These are phyloP conservation scores for Neonectria faginata DNA, from an alignment of 2,329 filamentous ascomycete species.

Conservation along the genomic window DNA sequence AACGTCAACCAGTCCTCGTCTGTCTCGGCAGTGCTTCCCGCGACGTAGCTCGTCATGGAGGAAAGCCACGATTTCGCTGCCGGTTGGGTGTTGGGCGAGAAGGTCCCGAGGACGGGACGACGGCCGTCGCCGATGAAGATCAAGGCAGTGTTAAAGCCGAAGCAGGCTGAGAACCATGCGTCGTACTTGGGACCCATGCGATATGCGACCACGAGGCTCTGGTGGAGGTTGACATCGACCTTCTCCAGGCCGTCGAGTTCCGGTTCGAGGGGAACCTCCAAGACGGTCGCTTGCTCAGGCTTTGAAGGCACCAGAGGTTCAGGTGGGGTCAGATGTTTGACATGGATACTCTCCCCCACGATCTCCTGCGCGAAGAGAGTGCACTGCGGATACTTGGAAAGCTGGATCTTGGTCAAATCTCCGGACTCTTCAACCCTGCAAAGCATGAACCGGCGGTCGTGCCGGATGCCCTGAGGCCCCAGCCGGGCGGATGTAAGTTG, in stretches of 20 bases:
- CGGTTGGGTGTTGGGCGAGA: slow-evolving; percentile 51
- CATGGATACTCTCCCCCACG: slow-evolving; percentile 52
- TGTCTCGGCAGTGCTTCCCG: slow-evolving; percentile 24
- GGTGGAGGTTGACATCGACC: slow-evolving; percentile 69
- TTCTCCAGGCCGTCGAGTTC: slow-evolving; percentile 57
- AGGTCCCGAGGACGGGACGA: slow-evolving; percentile 71
- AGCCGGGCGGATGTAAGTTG: slow-evolving; percentile 65
- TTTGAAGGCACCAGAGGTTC: slow-evolving; percentile 54
- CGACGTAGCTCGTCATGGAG: slow-evolving; percentile 50
- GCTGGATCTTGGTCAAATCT: slow-evolving; percentile 68
- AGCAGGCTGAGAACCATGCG: slow-evolving; percentile 74
- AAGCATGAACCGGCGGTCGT: slow-evolving; percentile 80
- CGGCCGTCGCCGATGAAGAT: slow-evolving; percentile 73
- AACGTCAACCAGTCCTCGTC: slow-evolving; percentile 71
- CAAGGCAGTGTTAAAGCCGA: slow-evolving; percentile 71
- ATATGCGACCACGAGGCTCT: slow-evolving; percentile 68
- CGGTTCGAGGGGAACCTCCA: slow-evolving; percentile 70
- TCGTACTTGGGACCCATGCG: slow-evolving; percentile 72
- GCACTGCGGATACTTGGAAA: slow-evolving; percentile 68
- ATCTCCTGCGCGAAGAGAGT: slow-evolving; percentile 73
- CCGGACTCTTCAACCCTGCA: slow-evolving; percentile 61
- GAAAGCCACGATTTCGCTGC: slow-evolving; percentile 51
- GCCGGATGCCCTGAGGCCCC: slow-evolving; percentile 69
- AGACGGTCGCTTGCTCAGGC: slow-evolving; percentile 51
- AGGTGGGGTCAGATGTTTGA: slow-evolving; percentile 57